A percentile compares a stretch with the other conserved stretches of the same genome.
These are phyloP conservation scores for Oryza glaberrima DNA, from an alignment of 176 grass and related monocot species.

Conservation along the genomic window DNA sequence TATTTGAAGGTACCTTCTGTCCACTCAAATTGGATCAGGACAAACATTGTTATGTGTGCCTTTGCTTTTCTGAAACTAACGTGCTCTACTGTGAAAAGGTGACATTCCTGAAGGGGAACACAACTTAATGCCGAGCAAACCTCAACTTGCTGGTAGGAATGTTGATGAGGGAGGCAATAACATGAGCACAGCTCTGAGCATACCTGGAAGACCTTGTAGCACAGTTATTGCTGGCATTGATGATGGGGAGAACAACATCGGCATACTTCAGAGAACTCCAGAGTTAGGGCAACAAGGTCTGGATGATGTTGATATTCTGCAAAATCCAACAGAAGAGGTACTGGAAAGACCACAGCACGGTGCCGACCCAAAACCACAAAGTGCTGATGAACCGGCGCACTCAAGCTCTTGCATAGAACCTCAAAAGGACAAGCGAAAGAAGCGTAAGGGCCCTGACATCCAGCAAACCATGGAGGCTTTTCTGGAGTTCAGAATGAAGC, in stretches of 20 bases:
- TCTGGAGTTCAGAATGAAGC: slow-evolving; percentile 54
- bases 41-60: not conserved
- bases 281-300: slow-evolving; percentile 37
- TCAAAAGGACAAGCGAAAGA: slow-evolving; percentile 44
- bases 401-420: slow-evolving; percentile 54
- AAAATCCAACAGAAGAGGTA: slow-evolving; percentile 48
- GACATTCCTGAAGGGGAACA: slow-evolving; percentile 50
- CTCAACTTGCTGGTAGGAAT: slow-evolving; percentile 27
- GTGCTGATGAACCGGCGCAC: slow-evolving; percentile 40
- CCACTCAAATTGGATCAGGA: slow-evolving; percentile 20
- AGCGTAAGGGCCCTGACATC: slow-evolving; percentile 47
- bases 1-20: slow-evolving; percentile 44
- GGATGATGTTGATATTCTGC: slow-evolving; percentile 31
- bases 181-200: slow-evolving; percentile 17
- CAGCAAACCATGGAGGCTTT: slow-evolving; percentile 53
- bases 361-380: slow-evolving; percentile 6
- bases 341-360: slow-evolving; percentile 27
- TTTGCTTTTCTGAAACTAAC: slow-evolving; percentile 27
- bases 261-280: slow-evolving; percentile 8
- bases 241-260: slow-evolving; percentile 40
- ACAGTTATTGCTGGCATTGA: slow-evolving; percentile 18
- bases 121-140: slow-evolving; percentile 1
- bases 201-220: slow-evolving; percentile 44
- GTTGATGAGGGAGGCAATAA: slow-evolving; percentile 36
- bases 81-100: slow-evolving; percentile 33